A percentile compares a stretch with the other conserved stretches of the same genome.
phyloP scores from a whole-genome alignment of 805 yeast genomes.

The Candida qinlingensis region DNA sequence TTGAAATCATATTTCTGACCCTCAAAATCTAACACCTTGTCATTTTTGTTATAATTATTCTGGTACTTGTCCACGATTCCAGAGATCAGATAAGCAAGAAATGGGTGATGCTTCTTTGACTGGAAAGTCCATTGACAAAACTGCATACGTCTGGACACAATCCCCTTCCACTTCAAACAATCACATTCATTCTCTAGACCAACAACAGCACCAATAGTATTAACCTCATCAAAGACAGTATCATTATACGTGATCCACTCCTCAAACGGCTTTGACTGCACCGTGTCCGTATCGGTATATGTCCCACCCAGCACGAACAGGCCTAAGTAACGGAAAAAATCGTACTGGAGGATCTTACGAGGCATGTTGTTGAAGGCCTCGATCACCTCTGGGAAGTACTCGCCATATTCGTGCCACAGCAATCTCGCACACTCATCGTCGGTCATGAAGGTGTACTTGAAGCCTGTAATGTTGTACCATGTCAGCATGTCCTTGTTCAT shows the following conservation, averaged over 20 bases:
- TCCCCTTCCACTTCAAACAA: constrained; percentile 47
- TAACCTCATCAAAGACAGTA: constrained; percentile 8
- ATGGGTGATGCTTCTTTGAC: constrained; percentile 57
- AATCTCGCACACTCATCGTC: not conserved
- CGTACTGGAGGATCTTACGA: constrained; percentile 47
- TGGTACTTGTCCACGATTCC: constrained; percentile 47
- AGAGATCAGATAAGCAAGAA: constrained; percentile 48
- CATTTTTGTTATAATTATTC: constrained; percentile 29
- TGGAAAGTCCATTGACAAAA: constrained; percentile 60
- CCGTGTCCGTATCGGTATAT: constrained; percentile 58
- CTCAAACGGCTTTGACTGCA: constrained; percentile 43
- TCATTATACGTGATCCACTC: constrained; percentile 46
- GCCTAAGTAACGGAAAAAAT: constrained; percentile 50
- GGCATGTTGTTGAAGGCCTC: constrained; percentile 47
- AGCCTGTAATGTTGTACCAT: not conserved
- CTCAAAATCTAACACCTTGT: constrained; percentile 20
- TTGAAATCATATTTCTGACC: constrained; percentile 30
- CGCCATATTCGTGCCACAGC: constrained; percentile 25
- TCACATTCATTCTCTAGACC: constrained; percentile 51
- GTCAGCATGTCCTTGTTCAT: not conserved
- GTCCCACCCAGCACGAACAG: constrained; percentile 53
- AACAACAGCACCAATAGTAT: constrained; percentile 49
- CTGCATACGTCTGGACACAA: constrained; percentile 48
- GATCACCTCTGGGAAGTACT: constrained; percentile 44
- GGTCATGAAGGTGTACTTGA: not conserved